These are phyloP conservation scores for Trametes gibbosa DNA, from an alignment of 768 basidiomycete species.

Conservation along the genomic window DNA sequence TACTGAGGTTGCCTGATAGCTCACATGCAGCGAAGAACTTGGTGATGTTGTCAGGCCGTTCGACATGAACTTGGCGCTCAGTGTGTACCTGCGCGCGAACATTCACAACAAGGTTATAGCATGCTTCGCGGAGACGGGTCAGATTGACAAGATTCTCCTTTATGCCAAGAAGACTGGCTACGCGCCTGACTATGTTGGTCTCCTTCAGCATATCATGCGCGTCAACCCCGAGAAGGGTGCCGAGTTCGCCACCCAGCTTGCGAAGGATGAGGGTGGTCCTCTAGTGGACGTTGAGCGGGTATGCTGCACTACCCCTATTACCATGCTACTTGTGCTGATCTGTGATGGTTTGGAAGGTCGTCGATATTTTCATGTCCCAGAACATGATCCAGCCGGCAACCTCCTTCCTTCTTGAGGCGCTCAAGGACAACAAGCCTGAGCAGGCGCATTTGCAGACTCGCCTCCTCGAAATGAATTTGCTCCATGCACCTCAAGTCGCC, in stretches of 20 bases:
- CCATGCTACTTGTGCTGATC: neutral
- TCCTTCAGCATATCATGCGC: conserved; percentile 95
- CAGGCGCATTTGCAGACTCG: conserved; percentile 95
- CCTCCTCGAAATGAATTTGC: conserved; percentile 94
- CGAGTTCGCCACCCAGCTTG: conserved; percentile 93
- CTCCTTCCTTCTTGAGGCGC: conserved; percentile 92
- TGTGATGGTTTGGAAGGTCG: conserved; percentile 54
- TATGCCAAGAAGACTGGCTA: conserved; percentile 98
- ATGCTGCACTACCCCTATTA: conserved; percentile 23
- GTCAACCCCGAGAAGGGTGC: conserved; percentile 96
- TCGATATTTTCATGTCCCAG: conserved; percentile 99
- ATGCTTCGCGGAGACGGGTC: conserved; percentile 98
- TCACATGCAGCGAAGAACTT: conserved; percentile 97
- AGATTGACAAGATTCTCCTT: conserved; percentile 96
- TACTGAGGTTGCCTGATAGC: too few species aligned
- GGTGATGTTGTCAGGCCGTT: conserved; percentile 93
- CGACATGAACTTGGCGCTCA: conserved; percentile 96
- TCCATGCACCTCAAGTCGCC: conserved; percentile 97
- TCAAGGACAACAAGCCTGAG: conserved; percentile 98
- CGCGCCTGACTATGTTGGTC: conserved; percentile 85
- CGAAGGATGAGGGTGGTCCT: conserved; percentile 90
- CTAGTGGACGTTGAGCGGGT: conserved; percentile 92
- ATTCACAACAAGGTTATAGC: conserved; percentile 98
- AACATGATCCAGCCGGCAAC: conserved; percentile 99
- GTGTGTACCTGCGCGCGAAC: conserved; percentile 96